phyloP scores from a whole-genome alignment of 805 yeast genomes.

The Pichia nanzhaoensis region DNA sequence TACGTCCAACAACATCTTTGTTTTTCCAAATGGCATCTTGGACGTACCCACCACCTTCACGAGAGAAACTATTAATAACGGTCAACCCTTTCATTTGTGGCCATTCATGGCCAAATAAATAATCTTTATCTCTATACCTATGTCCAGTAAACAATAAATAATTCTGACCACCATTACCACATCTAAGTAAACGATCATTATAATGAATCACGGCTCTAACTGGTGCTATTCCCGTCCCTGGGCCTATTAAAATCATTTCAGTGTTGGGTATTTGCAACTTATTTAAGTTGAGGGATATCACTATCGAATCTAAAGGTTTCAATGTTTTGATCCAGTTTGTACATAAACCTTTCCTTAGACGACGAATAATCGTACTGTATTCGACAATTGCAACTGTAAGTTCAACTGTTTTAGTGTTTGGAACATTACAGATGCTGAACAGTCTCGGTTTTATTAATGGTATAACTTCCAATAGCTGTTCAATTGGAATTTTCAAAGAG shows the following conservation, averaged over 20 bases:
- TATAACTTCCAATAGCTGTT: slow-evolving; percentile 66
- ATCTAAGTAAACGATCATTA: background rate
- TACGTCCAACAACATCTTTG: slow-evolving; percentile 41
- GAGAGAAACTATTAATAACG: slow-evolving; percentile 35
- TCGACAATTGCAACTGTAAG: slow-evolving; percentile 79
- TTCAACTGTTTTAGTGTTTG: slow-evolving; percentile 38
- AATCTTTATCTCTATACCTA: slow-evolving; percentile 60
- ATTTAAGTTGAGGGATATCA: slow-evolving; percentile 46
- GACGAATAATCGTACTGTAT: slow-evolving; percentile 73
- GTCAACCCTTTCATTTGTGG: slow-evolving; percentile 27
- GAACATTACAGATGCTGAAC: slow-evolving; percentile 71
- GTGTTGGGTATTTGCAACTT: slow-evolving; percentile 30
- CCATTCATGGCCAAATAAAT: slow-evolving; percentile 55
- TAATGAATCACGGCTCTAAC: slow-evolving; percentile 62
- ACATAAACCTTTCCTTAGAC: slow-evolving; percentile 75
- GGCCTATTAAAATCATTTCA: slow-evolving; percentile 61
- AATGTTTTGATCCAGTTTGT: slow-evolving; percentile 64
- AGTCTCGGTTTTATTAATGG: slow-evolving; percentile 76
- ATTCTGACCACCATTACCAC: slow-evolving; percentile 18
- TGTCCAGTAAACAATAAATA: slow-evolving; percentile 69
- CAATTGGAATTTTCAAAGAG: slow-evolving; percentile 67
- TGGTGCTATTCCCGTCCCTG: slow-evolving; percentile 98
- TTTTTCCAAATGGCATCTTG: slow-evolving; percentile 62
- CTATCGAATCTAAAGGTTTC: slow-evolving; percentile 39
- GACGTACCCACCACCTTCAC: slow-evolving; percentile 66